Evolutionary conservation across 2,329 filamentous ascomycete species (phyloP), one percentile per base, ranked within the genome.

Genomic region (Trichoderma pleuroti): DNA sequence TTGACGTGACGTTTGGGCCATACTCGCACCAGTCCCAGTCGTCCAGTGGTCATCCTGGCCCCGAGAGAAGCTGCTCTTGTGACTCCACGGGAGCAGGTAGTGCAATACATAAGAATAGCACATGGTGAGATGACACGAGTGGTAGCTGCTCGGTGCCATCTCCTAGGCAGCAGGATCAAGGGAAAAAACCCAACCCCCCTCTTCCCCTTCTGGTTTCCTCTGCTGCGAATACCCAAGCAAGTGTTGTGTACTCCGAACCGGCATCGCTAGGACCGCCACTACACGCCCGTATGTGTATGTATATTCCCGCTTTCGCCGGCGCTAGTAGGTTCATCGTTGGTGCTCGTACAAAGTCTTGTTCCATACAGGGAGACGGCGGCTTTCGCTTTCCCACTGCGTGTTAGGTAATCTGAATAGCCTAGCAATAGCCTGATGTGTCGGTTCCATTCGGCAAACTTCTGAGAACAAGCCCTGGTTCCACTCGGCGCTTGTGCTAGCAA

Each of bases 401-500:
- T 59, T 70, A 59, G 57, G 28, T 65, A 59, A 56, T 65, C 49
- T 52, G 68, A 65, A 57, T 28, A 18, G 52, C 52, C 68, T 60
- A 32, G 52, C 49, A 59, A 70, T 66, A 66, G 57, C 57, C 66
- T 54, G 67, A 62, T 56, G 14, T 42, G 56, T 68, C 56, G 65
- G 68, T 36, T 64, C 68, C 60, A 64, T 70, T 70, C 68, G 57
- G 68, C 24, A 68, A 68, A 68, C 65, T 60, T 52, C n/a, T 46
- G 65, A 68, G 56, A 28, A 28, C n/a, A 61, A 9, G n/a, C 14
- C 63, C 30, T 34, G 36, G 65, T 68, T 61, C 65, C 65, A 68
- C 65, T 68, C 65, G 65, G 65, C 65, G 65, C 65, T 61, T 68
- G 56, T 68, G 65, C 65, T 61, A 60, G 56, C 65, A 68, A 60